phyloP scores from a whole-genome alignment of 2,329 filamentous ascomycete genomes.

The Ophiostoma himal-ulmi region DNA sequence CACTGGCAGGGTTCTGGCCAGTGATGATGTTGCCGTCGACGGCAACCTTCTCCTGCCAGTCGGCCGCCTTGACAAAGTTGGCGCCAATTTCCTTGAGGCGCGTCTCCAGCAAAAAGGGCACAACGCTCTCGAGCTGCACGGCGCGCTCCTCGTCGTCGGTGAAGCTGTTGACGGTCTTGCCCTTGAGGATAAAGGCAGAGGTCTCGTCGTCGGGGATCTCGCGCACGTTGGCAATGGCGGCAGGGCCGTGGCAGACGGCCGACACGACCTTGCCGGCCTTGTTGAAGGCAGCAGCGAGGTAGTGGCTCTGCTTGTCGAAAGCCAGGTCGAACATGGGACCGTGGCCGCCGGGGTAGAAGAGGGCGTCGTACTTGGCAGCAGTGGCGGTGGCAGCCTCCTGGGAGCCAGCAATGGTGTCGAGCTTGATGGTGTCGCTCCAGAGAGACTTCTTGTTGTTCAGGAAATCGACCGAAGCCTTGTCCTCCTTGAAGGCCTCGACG shows the following conservation, averaged over 20 bases:
- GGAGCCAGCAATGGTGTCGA: conserved; percentile 48
- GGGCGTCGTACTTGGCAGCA: conserved; percentile 28
- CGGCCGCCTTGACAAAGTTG: conserved; percentile 49
- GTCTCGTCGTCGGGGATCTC: conserved; percentile 47
- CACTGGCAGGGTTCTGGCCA: conserved; percentile 53
- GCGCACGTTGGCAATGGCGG: conserved; percentile 48
- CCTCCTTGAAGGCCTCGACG: conserved; percentile 49
- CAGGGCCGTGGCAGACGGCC: conserved; percentile 65
- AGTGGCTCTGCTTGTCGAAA: conserved; percentile 49
- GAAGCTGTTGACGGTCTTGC: conserved; percentile 55
- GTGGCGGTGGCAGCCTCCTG: conserved; percentile 25
- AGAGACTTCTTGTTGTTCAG: conserved; percentile 44
- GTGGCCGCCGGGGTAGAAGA: conserved; percentile 45
- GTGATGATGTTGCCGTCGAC: conserved; percentile 50
- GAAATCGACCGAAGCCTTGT: conserved; percentile 50
- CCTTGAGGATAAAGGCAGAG: conserved; percentile 44
- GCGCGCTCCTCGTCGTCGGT: conserved; percentile 51
- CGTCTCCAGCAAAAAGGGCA: conserved; percentile 58
- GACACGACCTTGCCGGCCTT: conserved; percentile 56
- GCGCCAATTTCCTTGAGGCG: conserved; percentile 47
- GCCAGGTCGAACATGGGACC: conserved; percentile 64
- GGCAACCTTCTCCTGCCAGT: conserved; percentile 46
- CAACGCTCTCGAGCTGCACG: conserved; percentile 34
- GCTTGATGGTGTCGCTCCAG: conserved; percentile 1
- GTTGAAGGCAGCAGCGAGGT: conserved; percentile 58